phyloP scores from a whole-genome alignment of 176 grass and related monocot genomes.

The Tillandsia leiboldiana region DNA sequence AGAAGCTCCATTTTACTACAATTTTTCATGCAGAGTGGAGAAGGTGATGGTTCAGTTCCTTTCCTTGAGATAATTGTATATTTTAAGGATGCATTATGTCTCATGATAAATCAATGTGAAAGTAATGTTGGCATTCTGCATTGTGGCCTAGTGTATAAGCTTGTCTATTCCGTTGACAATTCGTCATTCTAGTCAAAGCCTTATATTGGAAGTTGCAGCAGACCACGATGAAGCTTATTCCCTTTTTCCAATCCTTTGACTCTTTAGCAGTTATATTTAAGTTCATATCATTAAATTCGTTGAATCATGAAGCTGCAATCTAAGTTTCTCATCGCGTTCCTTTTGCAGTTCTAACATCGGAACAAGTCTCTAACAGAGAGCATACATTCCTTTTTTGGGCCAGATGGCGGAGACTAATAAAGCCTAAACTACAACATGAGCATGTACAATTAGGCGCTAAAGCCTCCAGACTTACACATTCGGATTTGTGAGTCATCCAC shows the following conservation, averaged over 20 bases:
- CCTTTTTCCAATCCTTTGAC: background rate
- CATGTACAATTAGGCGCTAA: constrained; percentile 57
- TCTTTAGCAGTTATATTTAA: too few relatives aligned
- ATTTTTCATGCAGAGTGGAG: constrained; percentile 49
- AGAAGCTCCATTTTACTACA: constrained; percentile 70
- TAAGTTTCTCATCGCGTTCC: background rate
- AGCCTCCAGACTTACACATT: constrained; percentile 57
- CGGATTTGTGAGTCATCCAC: constrained; percentile 54
- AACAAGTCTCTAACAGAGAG: constrained; percentile 61
- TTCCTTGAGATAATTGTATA: background rate
- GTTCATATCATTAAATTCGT: too few relatives aligned
- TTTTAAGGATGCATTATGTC: background rate
- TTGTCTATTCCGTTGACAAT: background rate
- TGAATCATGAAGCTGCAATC: background rate
- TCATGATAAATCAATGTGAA: background rate
- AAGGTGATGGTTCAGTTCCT: constrained; percentile 38
- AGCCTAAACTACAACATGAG: constrained; percentile 48
- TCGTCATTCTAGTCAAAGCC: background rate
- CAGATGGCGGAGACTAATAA: constrained; percentile 43
- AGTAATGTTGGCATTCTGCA: background rate
- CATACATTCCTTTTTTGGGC: constrained; percentile 76
- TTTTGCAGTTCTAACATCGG: constrained; percentile 56
- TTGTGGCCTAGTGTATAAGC: background rate
- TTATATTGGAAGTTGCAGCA: background rate
- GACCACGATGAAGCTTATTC: background rate